Conservation (phyloP, 495 filamentous ascomycete species). For the Platismatia glauca region DNA sequence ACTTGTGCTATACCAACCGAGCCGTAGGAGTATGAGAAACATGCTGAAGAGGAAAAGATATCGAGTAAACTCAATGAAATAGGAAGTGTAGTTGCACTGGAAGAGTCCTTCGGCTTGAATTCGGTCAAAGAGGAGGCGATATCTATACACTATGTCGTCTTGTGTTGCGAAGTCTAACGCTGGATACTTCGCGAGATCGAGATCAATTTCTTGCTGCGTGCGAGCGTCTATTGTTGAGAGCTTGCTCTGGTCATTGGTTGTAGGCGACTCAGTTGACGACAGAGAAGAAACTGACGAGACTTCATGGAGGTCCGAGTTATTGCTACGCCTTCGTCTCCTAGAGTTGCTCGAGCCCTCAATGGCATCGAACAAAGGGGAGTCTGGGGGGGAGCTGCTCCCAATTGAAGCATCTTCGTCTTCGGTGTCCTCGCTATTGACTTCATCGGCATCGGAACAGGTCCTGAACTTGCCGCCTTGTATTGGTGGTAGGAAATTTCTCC, state of each 20-base stretch:
- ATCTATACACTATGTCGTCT: constrained; percentile 67
- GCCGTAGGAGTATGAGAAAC: constrained; percentile 54
- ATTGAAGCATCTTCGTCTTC: constrained; percentile 38
- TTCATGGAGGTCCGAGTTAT: constrained; percentile 20
- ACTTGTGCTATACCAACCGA: constrained; percentile 65
- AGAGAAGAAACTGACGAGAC: constrained; percentile 32
- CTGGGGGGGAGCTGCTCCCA: constrained; percentile 37
- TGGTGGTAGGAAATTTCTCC: constrained; percentile 84
- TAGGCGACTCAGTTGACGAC: constrained; percentile 38
- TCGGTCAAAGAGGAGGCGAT: constrained; percentile 61
- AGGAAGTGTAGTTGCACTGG: constrained; percentile 76
- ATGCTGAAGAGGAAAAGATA: constrained; percentile 62
- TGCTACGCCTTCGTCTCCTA: constrained; percentile 28
- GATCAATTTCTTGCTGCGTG: constrained; percentile 63
- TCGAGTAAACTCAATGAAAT: constrained; percentile 65
- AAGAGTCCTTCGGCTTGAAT: constrained; percentile 71
- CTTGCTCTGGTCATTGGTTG: constrained; percentile 37
- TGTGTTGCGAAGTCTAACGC: constrained; percentile 68
- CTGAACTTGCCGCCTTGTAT: constrained; percentile 88
- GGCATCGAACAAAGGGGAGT: constrained; percentile 60
- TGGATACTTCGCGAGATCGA: constrained; percentile 77
- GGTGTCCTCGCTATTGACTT: constrained; percentile 19
- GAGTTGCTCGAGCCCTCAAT: constrained; percentile 32
- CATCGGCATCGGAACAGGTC: constrained; percentile 35
- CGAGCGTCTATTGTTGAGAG: constrained; percentile 62